phyloP scores from a whole-genome alignment of 108 stramenopile genomes.

The Conticribra guillardii region DNA sequence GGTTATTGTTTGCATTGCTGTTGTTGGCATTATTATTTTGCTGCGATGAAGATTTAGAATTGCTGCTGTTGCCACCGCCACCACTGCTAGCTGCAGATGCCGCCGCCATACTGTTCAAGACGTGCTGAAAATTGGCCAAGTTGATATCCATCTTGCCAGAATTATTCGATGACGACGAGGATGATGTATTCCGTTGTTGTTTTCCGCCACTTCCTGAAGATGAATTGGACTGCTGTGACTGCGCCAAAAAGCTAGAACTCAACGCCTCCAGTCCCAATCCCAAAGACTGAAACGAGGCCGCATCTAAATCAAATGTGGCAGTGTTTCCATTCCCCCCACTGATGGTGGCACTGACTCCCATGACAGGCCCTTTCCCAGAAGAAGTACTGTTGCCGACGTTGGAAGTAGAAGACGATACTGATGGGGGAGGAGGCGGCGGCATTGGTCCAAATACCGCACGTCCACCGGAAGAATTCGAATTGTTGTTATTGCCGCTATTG shows the following conservation, averaged over 20 bases:
- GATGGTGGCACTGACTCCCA: not conserved
- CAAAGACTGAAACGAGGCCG: not conserved
- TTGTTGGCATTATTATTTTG: not conserved
- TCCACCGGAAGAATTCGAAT: not conserved
- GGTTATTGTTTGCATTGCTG: not conserved
- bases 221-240: too few relatives aligned
- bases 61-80: not conserved
- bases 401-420: too few relatives aligned
- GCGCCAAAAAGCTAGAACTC: not conserved
- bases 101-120: not conserved
- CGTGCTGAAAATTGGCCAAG: conserved; percentile 17
- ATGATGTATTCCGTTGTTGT: not conserved
- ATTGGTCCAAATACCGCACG: not conserved
- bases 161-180: too few relatives aligned
- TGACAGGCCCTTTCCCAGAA: not conserved
- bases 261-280: conserved; percentile 13
- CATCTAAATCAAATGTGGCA: not conserved
- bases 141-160: not conserved
- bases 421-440: too few relatives aligned
- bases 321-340: not conserved
- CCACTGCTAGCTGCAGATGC: not conserved
- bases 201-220: too few relatives aligned
- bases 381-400: too few relatives aligned
- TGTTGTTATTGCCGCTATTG: not conserved
- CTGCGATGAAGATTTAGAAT: too few relatives aligned